A percentile compares a stretch with the other conserved stretches of the same genome.
Conservation (phyloP, 2,329 filamentous ascomycete species). For the Fusarium transvaalense region DNA sequence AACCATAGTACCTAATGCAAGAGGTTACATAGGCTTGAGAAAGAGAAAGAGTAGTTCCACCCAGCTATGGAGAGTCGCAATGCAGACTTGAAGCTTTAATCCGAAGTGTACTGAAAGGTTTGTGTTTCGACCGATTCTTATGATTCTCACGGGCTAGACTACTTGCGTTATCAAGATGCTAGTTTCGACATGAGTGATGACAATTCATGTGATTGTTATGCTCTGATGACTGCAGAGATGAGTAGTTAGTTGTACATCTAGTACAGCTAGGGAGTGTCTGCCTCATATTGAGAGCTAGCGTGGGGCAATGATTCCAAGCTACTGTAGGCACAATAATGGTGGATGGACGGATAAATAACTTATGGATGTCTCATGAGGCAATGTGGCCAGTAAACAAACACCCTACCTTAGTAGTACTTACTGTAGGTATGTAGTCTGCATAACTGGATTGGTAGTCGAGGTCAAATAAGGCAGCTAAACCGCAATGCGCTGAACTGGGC, state of each 20-base stretch:
- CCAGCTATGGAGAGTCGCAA: not conserved
- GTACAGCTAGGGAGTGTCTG: not conserved
- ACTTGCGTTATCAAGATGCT: not conserved
- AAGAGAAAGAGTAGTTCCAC: not conserved
- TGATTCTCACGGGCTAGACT: no score
- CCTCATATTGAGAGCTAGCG: constrained; percentile 14
- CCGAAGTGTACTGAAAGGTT: not conserved
- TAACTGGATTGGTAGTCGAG: constrained; percentile 2
- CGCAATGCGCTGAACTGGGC: not conserved
- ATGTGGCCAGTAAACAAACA: constrained; percentile 6
- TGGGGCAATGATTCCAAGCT: constrained; percentile 20
- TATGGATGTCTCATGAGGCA: constrained; percentile 24
- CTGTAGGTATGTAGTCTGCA: not conserved
- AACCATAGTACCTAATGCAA: not conserved
- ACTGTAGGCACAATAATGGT: not conserved
- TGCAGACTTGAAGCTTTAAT: not conserved
- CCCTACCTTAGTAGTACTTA: no score
- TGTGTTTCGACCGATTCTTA: not conserved
- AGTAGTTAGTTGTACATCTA: not conserved
- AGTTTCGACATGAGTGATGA: not conserved
- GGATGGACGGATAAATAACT: no score
- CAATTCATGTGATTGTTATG: not conserved
- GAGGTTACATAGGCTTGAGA: not conserved
- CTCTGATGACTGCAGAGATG: not conserved
- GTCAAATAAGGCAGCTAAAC: constrained; percentile 3